A percentile compares a stretch with the other conserved stretches of the same genome.
Evolutionary conservation across 2,329 filamentous ascomycete genomes (phyloP).

Genomic region (Nemania sp.): DNA sequence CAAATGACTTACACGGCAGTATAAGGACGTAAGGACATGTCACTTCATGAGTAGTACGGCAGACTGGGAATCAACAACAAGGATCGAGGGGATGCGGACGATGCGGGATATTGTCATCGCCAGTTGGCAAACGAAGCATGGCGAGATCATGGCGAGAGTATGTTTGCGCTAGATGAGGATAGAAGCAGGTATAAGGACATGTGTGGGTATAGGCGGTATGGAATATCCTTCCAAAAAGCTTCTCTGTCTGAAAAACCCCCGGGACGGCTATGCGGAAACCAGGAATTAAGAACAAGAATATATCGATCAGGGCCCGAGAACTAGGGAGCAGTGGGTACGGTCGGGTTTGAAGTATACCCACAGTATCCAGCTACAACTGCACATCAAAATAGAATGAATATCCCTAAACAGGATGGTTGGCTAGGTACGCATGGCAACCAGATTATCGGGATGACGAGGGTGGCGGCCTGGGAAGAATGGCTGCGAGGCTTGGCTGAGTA

Average conservation of each 20-base stretch:
- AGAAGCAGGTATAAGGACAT: background rate
- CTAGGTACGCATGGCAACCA: background rate
- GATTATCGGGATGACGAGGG: conserved; percentile 16
- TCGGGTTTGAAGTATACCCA: conserved; percentile 1
- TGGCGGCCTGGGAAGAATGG: no score
- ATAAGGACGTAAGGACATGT: background rate
- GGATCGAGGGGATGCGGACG: background rate
- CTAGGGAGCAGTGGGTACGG: background rate
- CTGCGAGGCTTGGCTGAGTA: no score
- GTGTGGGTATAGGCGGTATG: conserved; percentile 9
- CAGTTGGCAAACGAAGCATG: conserved; percentile 19
- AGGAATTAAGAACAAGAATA: background rate
- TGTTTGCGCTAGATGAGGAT: background rate
- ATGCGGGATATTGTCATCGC: conserved; percentile 11
- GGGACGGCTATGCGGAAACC: background rate
- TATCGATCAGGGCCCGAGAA: conserved; percentile 9
- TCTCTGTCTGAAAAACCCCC: background rate
- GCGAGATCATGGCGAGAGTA: background rate
- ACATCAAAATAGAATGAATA: background rate
- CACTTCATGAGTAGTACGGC: background rate
- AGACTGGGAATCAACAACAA: background rate
- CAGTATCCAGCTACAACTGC: background rate
- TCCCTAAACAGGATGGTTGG: background rate
- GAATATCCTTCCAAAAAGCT: conserved; percentile 1
- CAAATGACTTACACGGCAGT: background rate